A percentile compares a stretch with the other conserved stretches of the same genome.
These are phyloP conservation scores for Pulveroboletus sp. DNA, from an alignment of 1,284 basidiomycete species.

Conservation along the genomic window DNA sequence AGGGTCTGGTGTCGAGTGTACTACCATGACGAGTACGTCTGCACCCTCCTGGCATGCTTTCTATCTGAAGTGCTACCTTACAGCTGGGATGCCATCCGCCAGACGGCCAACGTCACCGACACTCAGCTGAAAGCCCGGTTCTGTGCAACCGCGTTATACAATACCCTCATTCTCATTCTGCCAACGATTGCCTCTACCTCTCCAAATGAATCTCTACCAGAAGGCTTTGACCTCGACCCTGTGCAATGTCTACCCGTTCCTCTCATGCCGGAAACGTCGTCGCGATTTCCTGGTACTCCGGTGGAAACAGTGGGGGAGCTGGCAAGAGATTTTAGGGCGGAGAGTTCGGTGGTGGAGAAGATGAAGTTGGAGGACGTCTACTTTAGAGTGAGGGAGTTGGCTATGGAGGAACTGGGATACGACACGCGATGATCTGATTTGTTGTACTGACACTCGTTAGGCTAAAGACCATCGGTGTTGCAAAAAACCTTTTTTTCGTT, in stretches of 20 bases:
- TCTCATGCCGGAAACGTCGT: conserved; percentile 54
- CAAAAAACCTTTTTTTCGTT: neutral
- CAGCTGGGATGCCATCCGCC: conserved; percentile 73
- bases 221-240: conserved; percentile 55
- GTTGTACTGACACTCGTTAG: neutral
- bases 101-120: conserved; percentile 70
- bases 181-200: conserved; percentile 30
- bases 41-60: conserved; percentile 4
- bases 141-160: conserved; percentile 68
- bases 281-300: conserved; percentile 70
- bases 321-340: conserved; percentile 56
- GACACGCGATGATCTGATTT: conserved; percentile 19
- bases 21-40: conserved; percentile 80
- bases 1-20: conserved; percentile 87
- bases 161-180: conserved; percentile 55
- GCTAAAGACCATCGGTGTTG: neutral
- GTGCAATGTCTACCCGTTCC: conserved; percentile 57
- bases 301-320: conserved; percentile 61
- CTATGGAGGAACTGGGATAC: conserved; percentile 45
- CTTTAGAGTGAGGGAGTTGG: conserved; percentile 61
- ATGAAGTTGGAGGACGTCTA: conserved; percentile 61
- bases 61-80: conserved; percentile 7
- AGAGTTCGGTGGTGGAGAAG: conserved; percentile 56
- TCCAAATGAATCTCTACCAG: conserved; percentile 40
- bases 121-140: conserved; percentile 67